These are phyloP conservation scores for Trametes coccinea DNA, from an alignment of 768 basidiomycete species.

Conservation along the genomic window DNA sequence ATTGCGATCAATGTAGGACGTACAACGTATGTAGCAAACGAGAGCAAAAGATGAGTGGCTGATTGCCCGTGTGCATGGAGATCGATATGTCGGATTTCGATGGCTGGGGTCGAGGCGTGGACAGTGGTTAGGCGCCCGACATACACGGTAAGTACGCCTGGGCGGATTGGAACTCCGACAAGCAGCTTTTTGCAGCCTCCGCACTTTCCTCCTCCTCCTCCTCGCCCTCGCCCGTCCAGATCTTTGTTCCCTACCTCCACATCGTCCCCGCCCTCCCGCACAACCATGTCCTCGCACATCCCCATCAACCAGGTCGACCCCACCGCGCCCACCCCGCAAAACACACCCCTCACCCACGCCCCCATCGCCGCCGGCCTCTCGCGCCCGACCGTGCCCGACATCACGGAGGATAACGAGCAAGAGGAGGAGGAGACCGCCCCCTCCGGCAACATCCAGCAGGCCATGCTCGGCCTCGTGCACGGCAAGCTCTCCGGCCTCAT, in stretches of 20 bases:
- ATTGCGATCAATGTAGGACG: not conserved
- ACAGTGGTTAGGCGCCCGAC: constrained; percentile 10
- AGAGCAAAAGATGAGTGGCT: too few relatives aligned
- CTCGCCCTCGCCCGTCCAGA: constrained; percentile 10
- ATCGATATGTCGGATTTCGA: not conserved
- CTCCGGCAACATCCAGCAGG: constrained; percentile 51
- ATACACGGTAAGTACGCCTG: not conserved
- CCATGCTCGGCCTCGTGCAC: constrained; percentile 85
- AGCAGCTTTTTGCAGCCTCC: constrained; percentile 8
- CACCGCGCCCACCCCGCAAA: constrained; percentile 92
- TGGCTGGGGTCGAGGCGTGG: not conserved
- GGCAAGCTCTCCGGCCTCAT: constrained; percentile 82
- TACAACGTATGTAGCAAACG: too few relatives aligned
- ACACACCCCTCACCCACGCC: constrained; percentile 83
- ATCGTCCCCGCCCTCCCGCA: constrained; percentile 15
- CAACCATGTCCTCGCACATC: constrained; percentile 66
- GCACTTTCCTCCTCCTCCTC: constrained; percentile 8
- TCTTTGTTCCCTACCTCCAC: constrained; percentile 24
- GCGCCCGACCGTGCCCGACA: constrained; percentile 86
- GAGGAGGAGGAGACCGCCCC: constrained; percentile 48
- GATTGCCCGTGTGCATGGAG: too few relatives aligned
- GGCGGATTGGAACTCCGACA: constrained; percentile 21
- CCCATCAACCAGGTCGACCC: constrained; percentile 59
- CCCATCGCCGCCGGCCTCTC: constrained; percentile 80
- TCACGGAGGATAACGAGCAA: constrained; percentile 76